These are phyloP conservation scores for Chrysosporium queenslandicum DNA, from an alignment of 2,329 filamentous ascomycete species.

Conservation along the genomic window DNA sequence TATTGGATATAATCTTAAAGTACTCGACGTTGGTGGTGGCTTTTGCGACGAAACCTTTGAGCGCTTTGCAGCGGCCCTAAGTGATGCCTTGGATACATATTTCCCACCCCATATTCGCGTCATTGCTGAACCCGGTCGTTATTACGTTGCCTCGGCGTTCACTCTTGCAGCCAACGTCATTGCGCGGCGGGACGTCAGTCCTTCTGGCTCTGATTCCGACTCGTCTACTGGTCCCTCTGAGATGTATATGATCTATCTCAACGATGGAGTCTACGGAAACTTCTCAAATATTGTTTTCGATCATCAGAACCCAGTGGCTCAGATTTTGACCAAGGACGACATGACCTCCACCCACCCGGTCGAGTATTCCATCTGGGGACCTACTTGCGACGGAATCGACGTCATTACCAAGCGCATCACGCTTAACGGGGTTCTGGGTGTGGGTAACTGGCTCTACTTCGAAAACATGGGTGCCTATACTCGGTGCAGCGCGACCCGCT, in stretches of 20 bases:
- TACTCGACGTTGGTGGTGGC: slow-evolving; percentile 86
- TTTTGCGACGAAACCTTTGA: slow-evolving; percentile 90
- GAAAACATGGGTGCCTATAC: slow-evolving; percentile 98
- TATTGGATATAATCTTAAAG: slow-evolving; percentile 71
- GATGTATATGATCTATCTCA: slow-evolving; percentile 94
- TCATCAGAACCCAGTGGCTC: slow-evolving; percentile 82
- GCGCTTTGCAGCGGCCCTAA: slow-evolving; percentile 71
- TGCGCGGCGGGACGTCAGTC: slow-evolving; percentile 68
- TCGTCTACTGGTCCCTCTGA: slow-evolving; percentile 49
- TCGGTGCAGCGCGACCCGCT: slow-evolving; percentile 91
- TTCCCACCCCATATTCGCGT: slow-evolving; percentile 76
- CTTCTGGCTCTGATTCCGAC: slow-evolving; percentile 16
- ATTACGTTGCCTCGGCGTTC: slow-evolving; percentile 89
- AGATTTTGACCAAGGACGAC: slow-evolving; percentile 58
- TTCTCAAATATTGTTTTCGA: slow-evolving; percentile 99
- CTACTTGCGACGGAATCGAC: slow-evolving; percentile 96
- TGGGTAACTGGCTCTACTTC: slow-evolving; percentile 98
- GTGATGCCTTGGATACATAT: slow-evolving; percentile 70
- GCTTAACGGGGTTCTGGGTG: slow-evolving; percentile 67
- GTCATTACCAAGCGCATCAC: slow-evolving; percentile 74
- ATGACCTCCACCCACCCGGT: slow-evolving; percentile 49
- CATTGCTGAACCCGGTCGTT: slow-evolving; percentile 93
- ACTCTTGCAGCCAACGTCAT: slow-evolving; percentile 94
- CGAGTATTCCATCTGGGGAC: slow-evolving; percentile 96
- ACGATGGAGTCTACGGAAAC: slow-evolving; percentile 96